Conservation (phyloP, 495 filamentous ascomycete genomes). For the Penicillium maclennaniae region DNA sequence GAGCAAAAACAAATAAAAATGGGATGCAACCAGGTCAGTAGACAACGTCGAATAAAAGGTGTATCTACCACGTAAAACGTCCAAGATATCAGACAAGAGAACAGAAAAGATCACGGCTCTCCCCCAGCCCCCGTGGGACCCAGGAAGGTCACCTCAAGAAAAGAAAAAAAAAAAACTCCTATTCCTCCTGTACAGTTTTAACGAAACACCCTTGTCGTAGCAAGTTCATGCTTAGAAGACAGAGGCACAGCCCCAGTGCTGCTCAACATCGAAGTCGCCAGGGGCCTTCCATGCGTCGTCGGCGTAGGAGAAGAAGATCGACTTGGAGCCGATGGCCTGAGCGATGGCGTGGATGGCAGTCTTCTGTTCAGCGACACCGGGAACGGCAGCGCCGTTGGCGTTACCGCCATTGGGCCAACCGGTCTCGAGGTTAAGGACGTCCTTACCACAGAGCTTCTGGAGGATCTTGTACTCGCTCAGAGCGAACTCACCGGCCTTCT, state of each 20-base stretch:
- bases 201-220: slow-evolving; percentile 13
- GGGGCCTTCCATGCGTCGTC: slow-evolving; percentile 79
- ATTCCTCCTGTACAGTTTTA: slow-evolving; percentile 34
- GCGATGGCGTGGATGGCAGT: slow-evolving; percentile 66
- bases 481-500: slow-evolving; percentile 70
- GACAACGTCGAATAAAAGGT: slow-evolving; percentile 35
- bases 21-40: slow-evolving; percentile 33
- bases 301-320: slow-evolving; percentile 74
- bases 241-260: slow-evolving; percentile 64
- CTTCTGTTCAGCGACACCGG: slow-evolving; percentile 63
- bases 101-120: slow-evolving; percentile 7
- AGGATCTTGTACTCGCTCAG: slow-evolving; percentile 61
- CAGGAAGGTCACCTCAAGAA: slow-evolving; percentile 7
- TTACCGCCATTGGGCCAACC: slow-evolving; percentile 78
- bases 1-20: slow-evolving; percentile 25
- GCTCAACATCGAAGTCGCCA: slow-evolving; percentile 72
- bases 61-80: slow-evolving; percentile 38
- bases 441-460: slow-evolving; percentile 60
- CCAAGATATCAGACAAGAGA: slow-evolving; percentile 31
- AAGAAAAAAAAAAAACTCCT: slow-evolving; percentile 24
- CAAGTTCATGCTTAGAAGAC: slow-evolving; percentile 41
- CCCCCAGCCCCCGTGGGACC: not conserved
- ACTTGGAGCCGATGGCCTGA: slow-evolving; percentile 50
- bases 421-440: slow-evolving; percentile 76
- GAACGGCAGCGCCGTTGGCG: slow-evolving; percentile 66